These are phyloP conservation scores for Leccinum pellstonianum DNA, from an alignment of 768 basidiomycete genomes.

Conservation along the genomic window DNA sequence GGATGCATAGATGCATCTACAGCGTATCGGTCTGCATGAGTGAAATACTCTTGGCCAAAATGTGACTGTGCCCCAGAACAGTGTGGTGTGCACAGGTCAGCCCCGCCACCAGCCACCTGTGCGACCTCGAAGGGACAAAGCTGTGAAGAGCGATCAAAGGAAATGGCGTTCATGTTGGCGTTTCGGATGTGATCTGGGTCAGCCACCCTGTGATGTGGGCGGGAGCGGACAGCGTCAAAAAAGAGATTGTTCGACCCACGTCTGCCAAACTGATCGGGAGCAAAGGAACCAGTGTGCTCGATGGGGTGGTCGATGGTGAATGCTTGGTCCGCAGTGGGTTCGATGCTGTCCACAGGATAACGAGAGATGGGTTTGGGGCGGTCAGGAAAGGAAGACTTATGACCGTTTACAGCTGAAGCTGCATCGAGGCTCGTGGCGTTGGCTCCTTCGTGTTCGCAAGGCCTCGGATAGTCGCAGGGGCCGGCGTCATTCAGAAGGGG, in stretches of 20 bases:
- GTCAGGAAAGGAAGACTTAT: slow-evolving; percentile 17
- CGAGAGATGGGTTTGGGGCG: slow-evolving; percentile 19
- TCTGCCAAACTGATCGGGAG: slow-evolving; percentile 29
- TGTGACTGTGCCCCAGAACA: slow-evolving; percentile 26
- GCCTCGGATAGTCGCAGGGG: slow-evolving; percentile 17
- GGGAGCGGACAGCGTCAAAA: slow-evolving; percentile 38
- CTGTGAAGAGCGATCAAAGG: slow-evolving; percentile 25
- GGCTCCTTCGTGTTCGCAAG: slow-evolving; percentile 24
- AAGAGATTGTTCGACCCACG: slow-evolving; percentile 38
- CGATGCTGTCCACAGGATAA: slow-evolving; percentile 18
- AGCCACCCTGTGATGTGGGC: slow-evolving; percentile 23
- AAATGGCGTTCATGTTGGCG: slow-evolving; percentile 20
- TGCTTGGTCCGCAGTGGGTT: slow-evolving; percentile 13
- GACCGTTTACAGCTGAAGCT: slow-evolving; percentile 8
- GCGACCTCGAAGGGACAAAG: slow-evolving; percentile 19
- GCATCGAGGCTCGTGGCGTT: slow-evolving; percentile 11
- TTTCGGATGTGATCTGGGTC: slow-evolving; percentile 23
- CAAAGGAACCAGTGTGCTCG: slow-evolving; percentile 11
- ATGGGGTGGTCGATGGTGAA: slow-evolving; percentile 15
- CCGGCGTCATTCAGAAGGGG: slow-evolving; percentile 26
- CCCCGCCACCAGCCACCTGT: slow-evolving; percentile 22
- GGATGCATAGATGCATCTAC: slow-evolving; percentile 23
- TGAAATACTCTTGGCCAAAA: slow-evolving; percentile 26
- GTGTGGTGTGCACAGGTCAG: slow-evolving; percentile 26
- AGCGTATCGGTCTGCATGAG: slow-evolving; percentile 23